phyloP scores from a whole-genome alignment of 225 moss, liverwort and hornwort genomes.

The Pleurozium schreberi region DNA sequence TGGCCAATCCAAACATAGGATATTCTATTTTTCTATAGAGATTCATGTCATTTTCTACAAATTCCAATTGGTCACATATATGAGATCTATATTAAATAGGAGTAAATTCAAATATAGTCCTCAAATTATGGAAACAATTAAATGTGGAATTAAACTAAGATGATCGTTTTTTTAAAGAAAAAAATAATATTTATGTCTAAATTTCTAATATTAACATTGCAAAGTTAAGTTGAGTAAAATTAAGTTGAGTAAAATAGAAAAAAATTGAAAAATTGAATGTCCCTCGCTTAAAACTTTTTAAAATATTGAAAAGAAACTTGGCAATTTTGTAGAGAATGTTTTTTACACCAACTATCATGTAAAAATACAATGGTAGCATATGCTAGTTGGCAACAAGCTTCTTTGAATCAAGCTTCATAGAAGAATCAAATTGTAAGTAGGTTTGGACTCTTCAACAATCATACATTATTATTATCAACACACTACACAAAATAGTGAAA shows the following conservation, averaged over 20 bases:
- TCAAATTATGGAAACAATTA: neutral
- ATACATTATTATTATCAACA: neutral
- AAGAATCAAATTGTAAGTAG: neutral
- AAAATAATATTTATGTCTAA: neutral
- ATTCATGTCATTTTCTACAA: neutral
- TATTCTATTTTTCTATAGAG: neutral
- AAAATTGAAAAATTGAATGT: neutral
- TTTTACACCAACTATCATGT: neutral
- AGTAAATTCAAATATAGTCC: neutral
- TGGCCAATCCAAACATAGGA: neutral
- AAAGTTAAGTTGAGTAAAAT: neutral
- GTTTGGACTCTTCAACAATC: neutral
- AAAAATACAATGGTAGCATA: neutral
- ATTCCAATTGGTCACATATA: neutral
- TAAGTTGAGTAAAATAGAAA: neutral
- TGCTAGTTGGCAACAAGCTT: neutral
- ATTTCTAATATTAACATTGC: neutral
- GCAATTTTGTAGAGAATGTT: neutral
- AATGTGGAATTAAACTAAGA: neutral
- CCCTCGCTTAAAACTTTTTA: rapidly evolving
- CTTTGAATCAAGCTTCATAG: neutral
- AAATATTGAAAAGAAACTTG: neutral
- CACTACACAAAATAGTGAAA: neutral
- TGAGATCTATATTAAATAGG: neutral
- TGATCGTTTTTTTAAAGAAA: neutral